Evolutionary conservation across 169 alveolate species (phyloP), one percentile per base, ranked within the genome.

Genomic region (Plasmodium inui): DNA sequence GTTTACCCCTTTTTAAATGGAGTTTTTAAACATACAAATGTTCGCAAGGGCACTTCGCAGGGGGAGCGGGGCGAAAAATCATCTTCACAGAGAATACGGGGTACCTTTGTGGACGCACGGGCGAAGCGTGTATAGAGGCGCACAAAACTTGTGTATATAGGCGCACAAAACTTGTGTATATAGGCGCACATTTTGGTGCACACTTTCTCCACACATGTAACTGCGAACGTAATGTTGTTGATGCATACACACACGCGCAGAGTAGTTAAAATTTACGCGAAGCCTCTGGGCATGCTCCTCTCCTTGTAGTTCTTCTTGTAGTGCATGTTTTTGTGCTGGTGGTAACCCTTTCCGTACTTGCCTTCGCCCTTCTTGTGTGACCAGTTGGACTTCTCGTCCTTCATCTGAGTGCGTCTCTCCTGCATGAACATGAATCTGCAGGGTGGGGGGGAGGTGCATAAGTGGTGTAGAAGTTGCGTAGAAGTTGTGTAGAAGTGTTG

Each of bases 271-370:
- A 74, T 74, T 86, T 86, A 72, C 17, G 44, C 80, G 50, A 32
- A 86, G 28, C 67, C 80, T 76, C 76, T 86, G 61, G 61, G 74
- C 44, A 57, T 34, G 61, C 37, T 55, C 34, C 76, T 86, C 12
- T 86, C 93, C 83, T 86, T 86, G 46, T 70, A 86, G 80, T 74
- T 86, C 80, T 86, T 86, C 80, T 86, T 86, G 50, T 86, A 86
- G 61, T 86, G 84, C 30, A 19, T 17, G 70, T 86, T 86, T 44
- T 86, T 86, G 50, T 86, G 78, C 41, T 78, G 93, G 41, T 76
- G 67, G 53, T 86, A 86, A 44, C 71, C 70, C 80, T 86, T 86
- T 86, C 78, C 86, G 26, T 86, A 86, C 67, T 86, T 86, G 55
- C 67, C 61, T 5, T 86, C 93, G 26, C 93, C 93, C 53, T 86